phyloP scores from a whole-genome alignment of 1,284 basidiomycete species.

The Puccinia triticina region DNA sequence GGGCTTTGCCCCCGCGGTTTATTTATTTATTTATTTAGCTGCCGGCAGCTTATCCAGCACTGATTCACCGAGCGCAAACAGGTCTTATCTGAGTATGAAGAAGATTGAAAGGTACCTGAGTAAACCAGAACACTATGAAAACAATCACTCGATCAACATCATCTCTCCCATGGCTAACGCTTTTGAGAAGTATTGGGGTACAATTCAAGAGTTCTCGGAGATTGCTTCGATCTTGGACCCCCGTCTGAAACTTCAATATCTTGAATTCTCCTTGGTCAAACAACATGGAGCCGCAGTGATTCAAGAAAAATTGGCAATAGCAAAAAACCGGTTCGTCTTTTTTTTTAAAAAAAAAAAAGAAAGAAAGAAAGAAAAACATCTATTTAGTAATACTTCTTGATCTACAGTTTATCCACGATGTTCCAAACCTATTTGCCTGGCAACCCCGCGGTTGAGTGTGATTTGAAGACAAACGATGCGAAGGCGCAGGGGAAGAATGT shows the following conservation, averaged over 20 bases:
- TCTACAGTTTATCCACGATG: conserved; percentile 22
- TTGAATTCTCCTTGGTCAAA: conserved; percentile 11
- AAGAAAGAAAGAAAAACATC: no score
- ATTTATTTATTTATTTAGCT: background rate
- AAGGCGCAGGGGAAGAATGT: no score
- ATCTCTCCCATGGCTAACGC: conserved; percentile 1
- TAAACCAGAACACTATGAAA: conserved; percentile 21
- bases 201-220: background rate
- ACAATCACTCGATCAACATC: conserved; percentile 25
- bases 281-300: conserved; percentile 7
- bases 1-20: background rate
- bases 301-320: background rate
- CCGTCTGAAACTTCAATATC: conserved; percentile 10
- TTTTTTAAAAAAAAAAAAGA: background rate
- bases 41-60: background rate
- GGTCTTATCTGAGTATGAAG: conserved; percentile 27
- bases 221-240: conserved; percentile 10
- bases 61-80: background rate
- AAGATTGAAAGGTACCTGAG: conserved; percentile 21
- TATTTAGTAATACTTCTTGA: background rate
- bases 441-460: background rate
- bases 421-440: conserved; percentile 15
- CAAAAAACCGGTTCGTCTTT: conserved; percentile 7
- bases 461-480: no score
- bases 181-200: conserved; percentile 12